Evolutionary conservation across 2,329 filamentous ascomycete species (phyloP).

Genomic region (Penicillium sp.): DNA sequence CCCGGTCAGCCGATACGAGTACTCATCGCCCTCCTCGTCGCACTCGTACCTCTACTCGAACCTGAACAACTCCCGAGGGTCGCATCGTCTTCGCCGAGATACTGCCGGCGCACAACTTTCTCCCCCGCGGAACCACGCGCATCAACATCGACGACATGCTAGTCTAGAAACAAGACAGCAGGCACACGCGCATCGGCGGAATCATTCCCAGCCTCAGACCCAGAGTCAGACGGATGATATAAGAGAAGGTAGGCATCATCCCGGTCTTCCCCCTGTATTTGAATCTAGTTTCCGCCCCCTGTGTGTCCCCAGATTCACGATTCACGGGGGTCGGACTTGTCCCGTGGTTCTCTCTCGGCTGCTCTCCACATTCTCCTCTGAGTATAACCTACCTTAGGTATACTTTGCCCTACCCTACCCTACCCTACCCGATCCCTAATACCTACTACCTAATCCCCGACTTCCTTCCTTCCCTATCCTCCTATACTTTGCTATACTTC

Average conservation of each 20-base stretch:
- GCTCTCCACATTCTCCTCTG: constrained; percentile 16
- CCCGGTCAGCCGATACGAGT: constrained; percentile 18
- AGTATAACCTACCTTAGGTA: too few species aligned
- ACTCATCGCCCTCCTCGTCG: constrained; percentile 13
- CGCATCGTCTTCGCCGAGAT: constrained; percentile 23
- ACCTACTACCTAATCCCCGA: too few species aligned
- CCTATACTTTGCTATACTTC: neutral
- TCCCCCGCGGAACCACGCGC: constrained; percentile 18
- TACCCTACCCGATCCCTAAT: too few species aligned
- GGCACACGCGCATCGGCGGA: constrained; percentile 24
- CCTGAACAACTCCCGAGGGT: constrained; percentile 13
- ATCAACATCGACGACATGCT: constrained; percentile 23
- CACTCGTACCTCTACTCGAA: constrained; percentile 13
- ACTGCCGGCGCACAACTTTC: constrained; percentile 21
- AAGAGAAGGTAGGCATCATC: constrained; percentile 22
- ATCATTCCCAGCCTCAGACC: constrained; percentile 27
- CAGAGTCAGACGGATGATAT: constrained; percentile 19
- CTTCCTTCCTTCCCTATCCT: neutral
- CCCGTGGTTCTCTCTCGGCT: constrained; percentile 22
- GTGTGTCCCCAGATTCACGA: constrained; percentile 25
- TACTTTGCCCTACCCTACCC: too few species aligned
- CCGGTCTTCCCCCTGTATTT: neutral
- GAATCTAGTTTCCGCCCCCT: neutral
- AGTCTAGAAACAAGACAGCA: constrained; percentile 21
- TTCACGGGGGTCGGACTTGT: constrained; percentile 25